phyloP scores from a whole-genome alignment of 176 grass and related monocot genomes.

The Oryza glumipatula region DNA sequence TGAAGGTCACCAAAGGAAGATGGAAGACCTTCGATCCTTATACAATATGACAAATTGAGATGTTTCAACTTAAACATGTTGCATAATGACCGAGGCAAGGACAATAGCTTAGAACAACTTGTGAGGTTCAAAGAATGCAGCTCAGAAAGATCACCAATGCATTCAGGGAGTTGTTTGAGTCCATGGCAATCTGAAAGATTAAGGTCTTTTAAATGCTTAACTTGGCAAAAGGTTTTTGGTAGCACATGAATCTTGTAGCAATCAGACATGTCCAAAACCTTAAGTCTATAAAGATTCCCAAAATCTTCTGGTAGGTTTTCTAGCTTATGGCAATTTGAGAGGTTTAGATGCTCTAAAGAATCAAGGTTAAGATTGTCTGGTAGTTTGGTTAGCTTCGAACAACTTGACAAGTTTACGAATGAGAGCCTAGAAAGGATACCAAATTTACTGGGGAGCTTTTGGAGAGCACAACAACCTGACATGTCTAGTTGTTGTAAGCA shows the following conservation, averaged over 20 bases:
- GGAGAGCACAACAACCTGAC: no score
- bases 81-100: not conserved
- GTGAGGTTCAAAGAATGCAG: conserved; percentile 33
- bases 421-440: no score
- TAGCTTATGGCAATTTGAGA: no score
- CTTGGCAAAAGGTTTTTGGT: conserved; percentile 31
- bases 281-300: conserved; percentile 7
- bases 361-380: no score
- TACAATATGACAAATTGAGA: conserved; percentile 14
- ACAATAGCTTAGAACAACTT: not conserved
- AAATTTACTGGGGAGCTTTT: no score
- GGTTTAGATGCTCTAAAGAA: no score
- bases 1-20: not conserved
- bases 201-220: conserved; percentile 39
- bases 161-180: conserved; percentile 30
- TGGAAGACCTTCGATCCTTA: not conserved
- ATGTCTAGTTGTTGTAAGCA: no score
- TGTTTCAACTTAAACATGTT: not conserved
- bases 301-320: conserved; percentile 34
- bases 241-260: conserved; percentile 25
- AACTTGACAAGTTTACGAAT: no score
- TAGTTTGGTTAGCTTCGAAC: no score
- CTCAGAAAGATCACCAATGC: conserved; percentile 23
- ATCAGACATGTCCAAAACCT: conserved; percentile 33
- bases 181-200: conserved; percentile 55